phyloP scores from a whole-genome alignment of 345 rosid genomes.

The Aegle marmelos region DNA sequence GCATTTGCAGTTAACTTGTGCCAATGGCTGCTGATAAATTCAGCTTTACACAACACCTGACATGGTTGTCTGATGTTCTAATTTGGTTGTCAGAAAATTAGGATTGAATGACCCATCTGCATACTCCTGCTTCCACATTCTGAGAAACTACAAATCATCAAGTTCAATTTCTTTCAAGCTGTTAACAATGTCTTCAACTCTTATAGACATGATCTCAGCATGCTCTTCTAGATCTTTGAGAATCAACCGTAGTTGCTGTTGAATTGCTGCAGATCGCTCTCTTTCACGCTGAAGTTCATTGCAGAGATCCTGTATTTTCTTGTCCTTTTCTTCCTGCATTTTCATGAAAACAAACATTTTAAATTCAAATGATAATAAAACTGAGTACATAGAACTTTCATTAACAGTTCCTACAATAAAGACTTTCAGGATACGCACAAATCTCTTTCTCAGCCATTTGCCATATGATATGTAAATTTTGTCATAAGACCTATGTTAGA shows the following conservation, averaged over 20 bases:
- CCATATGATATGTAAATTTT: not conserved
- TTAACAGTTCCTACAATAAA: not conserved
- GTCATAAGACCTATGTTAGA: not conserved
- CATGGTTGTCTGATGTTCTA: not conserved
- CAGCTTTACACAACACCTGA: not conserved
- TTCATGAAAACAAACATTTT: not conserved
- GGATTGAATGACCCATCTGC: not conserved
- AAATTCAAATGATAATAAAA: not conserved
- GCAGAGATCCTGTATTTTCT: constrained; percentile 33
- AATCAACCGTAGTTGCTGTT: constrained; percentile 25
- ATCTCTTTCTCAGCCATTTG: not conserved
- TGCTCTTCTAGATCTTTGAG: constrained; percentile 38
- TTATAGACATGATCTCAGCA: constrained; percentile 29
- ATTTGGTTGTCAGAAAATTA: not conserved
- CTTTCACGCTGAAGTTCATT: constrained; percentile 31
- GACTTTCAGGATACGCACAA: not conserved
- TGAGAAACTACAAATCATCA: constrained; percentile 13
- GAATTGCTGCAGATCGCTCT: constrained; percentile 26
- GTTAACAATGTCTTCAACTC: constrained; percentile 35
- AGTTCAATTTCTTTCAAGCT: constrained; percentile 37
- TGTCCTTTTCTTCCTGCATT: constrained; percentile 39
- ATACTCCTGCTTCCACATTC: not conserved
- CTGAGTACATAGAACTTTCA: not conserved
- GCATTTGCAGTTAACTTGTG: not conserved
- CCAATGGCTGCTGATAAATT: not conserved